Conservation (phyloP, 176 grass and related monocot genomes). For the Avena insularis region DNA sequence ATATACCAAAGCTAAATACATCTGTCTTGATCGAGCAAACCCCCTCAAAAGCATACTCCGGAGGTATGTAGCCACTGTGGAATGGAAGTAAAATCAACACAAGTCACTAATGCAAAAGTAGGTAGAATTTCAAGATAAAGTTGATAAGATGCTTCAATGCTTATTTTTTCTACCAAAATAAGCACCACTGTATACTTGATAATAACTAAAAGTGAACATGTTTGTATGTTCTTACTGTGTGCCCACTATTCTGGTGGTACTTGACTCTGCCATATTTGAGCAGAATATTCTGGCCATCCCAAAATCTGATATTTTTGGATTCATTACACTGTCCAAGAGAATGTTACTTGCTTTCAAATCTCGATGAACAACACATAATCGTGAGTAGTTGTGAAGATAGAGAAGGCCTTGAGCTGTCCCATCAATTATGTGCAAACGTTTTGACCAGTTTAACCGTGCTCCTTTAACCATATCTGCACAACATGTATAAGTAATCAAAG, state of each 20-base stretch:
- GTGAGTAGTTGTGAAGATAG: slow-evolving; percentile 73
- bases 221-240: slow-evolving; percentile 63
- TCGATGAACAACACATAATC: slow-evolving; percentile 60
- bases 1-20: slow-evolving; percentile 76
- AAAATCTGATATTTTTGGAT: slow-evolving; percentile 82
- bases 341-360: slow-evolving; percentile 86
- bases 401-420: slow-evolving; percentile 69
- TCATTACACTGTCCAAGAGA: slow-evolving; percentile 65
- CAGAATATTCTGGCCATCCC: slow-evolving; percentile 67
- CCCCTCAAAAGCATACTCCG: slow-evolving; percentile 77
- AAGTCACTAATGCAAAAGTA: slow-evolving; percentile 22
- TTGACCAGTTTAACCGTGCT: slow-evolving; percentile 48
- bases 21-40: slow-evolving; percentile 72
- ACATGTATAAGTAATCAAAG: slow-evolving; percentile 8
- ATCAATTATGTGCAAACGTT: slow-evolving; percentile 53
- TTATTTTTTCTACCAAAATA: neutral
- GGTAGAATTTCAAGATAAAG: slow-evolving; percentile 18
- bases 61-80: slow-evolving; percentile 79
- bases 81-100: slow-evolving; percentile 32
- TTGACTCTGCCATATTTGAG: slow-evolving; percentile 44
- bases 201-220: slow-evolving; percentile 8
- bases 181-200: neutral
- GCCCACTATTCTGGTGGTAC: slow-evolving; percentile 68
- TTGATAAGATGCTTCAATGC: slow-evolving; percentile 30
- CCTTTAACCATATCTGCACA: slow-evolving; percentile 49